A percentile compares a stretch with the other conserved stretches of the same genome.
Evolutionary conservation across 306 rosid species (phyloP).

Genomic region (Quercus rubra): DNA sequence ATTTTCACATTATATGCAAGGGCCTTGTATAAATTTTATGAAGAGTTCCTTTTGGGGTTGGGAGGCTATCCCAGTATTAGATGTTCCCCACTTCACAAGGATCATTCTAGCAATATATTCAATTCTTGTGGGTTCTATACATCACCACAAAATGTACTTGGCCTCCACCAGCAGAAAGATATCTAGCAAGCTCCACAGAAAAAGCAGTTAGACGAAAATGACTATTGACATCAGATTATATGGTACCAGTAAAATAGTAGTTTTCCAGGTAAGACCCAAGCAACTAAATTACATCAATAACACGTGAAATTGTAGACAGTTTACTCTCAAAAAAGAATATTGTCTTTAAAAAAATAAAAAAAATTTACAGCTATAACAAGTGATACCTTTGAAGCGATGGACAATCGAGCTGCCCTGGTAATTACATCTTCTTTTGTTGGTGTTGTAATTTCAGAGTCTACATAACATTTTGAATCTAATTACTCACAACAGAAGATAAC

Average conservation of each 20-base stretch:
- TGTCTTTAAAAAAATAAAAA: background rate
- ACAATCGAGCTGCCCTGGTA: slow-evolving; percentile 74
- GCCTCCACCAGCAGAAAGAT: slow-evolving; percentile 1
- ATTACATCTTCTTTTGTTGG: slow-evolving; percentile 59
- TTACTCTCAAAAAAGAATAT: background rate
- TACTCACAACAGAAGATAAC: background rate
- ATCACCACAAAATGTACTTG: background rate
- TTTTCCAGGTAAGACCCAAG: background rate
- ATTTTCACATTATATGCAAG: background rate
- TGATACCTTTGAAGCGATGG: slow-evolving; percentile 82
- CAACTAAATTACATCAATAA: background rate
- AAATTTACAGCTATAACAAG: background rate
- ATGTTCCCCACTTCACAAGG: background rate
- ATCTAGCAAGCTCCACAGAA: background rate
- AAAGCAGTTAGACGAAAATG: background rate
- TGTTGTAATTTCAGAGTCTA: slow-evolving; percentile 59
- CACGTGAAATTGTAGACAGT: background rate
- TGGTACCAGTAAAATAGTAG: background rate
- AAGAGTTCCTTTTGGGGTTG: background rate
- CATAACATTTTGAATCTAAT: slow-evolving; percentile 20
- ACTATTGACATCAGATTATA: background rate
- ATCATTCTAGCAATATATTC: too few species aligned
- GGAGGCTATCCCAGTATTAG: background rate
- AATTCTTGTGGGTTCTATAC: background rate
- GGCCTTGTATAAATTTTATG: background rate